These are phyloP conservation scores for Fusarium fujikuroi DNA, from an alignment of 2,329 filamentous ascomycete genomes.

Conservation along the genomic window DNA sequence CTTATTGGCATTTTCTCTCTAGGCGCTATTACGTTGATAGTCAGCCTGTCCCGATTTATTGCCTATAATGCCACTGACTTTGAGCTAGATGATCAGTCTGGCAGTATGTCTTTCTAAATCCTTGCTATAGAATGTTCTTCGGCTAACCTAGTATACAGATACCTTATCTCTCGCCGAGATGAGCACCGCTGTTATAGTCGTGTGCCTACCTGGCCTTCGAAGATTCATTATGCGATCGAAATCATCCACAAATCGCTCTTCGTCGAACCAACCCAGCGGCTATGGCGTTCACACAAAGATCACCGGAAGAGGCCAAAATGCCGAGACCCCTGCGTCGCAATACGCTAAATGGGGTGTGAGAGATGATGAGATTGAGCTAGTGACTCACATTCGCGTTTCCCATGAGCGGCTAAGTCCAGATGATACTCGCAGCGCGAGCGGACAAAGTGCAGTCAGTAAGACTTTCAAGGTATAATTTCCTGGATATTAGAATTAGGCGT, in stretches of 20 bases:
- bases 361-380: conserved; percentile 17
- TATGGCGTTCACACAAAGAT: not conserved
- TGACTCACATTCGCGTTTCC: conserved; percentile 6
- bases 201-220: conserved; percentile 8
- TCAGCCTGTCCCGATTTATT: conserved; percentile 15
- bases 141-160: not conserved
- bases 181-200: conserved; percentile 8
- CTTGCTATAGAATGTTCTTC: accelerated
- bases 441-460: not conserved
- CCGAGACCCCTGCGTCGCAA: not conserved
- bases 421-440: not conserved
- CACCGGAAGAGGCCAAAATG: not conserved
- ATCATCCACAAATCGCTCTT: not conserved
- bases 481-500: not conserved
- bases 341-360: conserved; percentile 15
- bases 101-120: not conserved
- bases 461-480: not conserved
- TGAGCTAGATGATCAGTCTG: conserved; percentile 12
- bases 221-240: conserved; percentile 3
- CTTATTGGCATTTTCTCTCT: conserved; percentile 15
- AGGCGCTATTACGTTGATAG: conserved; percentile 2
- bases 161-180: conserved; percentile 10
- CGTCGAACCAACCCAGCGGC: not conserved
- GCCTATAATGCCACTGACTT: conserved; percentile 14
- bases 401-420: not conserved